Base-by-base conservation (phyloP, 2,329 filamentous ascomycete species). In the Annulohypoxylon truncatum region DNA sequence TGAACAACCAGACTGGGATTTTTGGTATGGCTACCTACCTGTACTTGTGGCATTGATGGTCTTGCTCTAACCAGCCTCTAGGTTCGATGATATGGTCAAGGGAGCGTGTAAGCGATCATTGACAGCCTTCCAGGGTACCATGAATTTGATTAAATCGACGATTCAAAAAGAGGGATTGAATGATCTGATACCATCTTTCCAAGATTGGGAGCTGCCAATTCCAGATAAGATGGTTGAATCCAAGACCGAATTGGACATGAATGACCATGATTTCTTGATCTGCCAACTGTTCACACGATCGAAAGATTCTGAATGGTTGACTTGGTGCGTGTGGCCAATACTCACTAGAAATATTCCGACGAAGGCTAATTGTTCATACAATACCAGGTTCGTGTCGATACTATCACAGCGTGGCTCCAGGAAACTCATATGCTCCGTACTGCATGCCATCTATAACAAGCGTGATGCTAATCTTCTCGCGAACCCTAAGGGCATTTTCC, bases 1-100 rank as follows among this genome's bases (percentile, higher is more conserved):
- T n/a, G 51, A 42, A 20, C 28, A 38, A 8, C 51, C 22, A 1
- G 47, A 64, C 22, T 67, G 64, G 64, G 40, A 67, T 35, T 35
- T 10, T 40, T 67, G 64, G 64, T 64, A 51, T 24, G 54, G 3
- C 4, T 35, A 13, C 8, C 31, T 35, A 13, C 31, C 8, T 4
- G 24, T 26, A 35, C 7, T 26, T 24, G 2, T 29, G 22, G 22
- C 15, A n/a, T 47, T 38, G 3, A 47, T 10, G 20, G 8, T 10
- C 38, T 12, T 46, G 10, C 3, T 31, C 52, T 64, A 54, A 67
- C 18, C 15, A 42, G n/a, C 13, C 13, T 54, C 9, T 46, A 67
- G 64, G 64, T 28, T 67, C 13, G 22, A 35, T 18, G 51, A 52
- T 28, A 1, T 58, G 38, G 15, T 58, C 28, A 38, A 15, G 4